Percentiles rank a stretch among this genome's conserved stretches.
phyloP scores from a whole-genome alignment of 176 grass and related monocot genomes.

The Raddia guianensis region DNA sequence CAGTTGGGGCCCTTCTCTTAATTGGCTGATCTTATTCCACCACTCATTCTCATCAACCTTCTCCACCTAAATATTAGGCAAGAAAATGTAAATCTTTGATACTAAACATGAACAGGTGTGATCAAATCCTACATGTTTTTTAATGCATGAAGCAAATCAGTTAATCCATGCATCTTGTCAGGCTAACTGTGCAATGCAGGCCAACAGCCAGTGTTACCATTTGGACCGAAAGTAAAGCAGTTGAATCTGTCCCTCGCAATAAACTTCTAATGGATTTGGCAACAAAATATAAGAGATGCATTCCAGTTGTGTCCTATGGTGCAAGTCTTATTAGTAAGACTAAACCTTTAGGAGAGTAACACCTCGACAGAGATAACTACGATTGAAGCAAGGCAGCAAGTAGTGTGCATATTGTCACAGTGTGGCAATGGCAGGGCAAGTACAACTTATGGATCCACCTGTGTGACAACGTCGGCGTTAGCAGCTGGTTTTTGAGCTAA shows the following conservation, averaged over 20 bases:
- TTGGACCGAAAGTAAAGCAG: not conserved
- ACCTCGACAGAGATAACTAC: not conserved
- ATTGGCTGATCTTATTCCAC: constrained; percentile 69
- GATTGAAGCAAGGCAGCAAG: not conserved
- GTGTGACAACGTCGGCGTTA: not conserved
- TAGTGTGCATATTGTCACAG: not conserved
- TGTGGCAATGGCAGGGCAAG: not conserved
- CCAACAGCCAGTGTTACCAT: not conserved
- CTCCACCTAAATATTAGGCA: constrained; percentile 62
- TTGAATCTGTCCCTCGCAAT: not conserved
- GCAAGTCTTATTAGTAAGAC: not conserved
- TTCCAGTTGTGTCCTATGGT: not conserved
- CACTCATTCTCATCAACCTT: constrained; percentile 92
- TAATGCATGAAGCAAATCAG: not conserved
- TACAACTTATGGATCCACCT: not conserved
- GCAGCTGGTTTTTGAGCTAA: not conserved
- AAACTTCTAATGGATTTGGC: not conserved
- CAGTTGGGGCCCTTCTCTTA: constrained; percentile 80
- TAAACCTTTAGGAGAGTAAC: not conserved
- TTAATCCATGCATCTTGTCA: constrained; percentile 2
- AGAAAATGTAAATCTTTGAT: not conserved
- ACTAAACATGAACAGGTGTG: not conserved
- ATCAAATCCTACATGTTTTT: not conserved
- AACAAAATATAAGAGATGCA: not conserved
- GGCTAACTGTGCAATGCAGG: not conserved